phyloP scores from a whole-genome alignment of 805 yeast species.

The Jamesozyma spencerorum region DNA sequence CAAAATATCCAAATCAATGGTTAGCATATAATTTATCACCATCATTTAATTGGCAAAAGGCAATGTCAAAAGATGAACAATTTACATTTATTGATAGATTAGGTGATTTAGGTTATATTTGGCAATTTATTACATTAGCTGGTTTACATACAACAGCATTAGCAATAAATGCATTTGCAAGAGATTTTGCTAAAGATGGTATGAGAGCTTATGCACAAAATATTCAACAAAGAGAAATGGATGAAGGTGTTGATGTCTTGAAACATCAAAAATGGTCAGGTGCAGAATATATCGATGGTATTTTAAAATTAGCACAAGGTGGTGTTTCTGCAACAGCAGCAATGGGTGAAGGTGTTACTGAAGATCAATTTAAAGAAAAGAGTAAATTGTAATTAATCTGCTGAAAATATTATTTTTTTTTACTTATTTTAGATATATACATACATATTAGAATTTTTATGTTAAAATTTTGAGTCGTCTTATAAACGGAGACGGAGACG shows the following conservation, averaged over 20 bases:
- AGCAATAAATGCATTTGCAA: slow-evolving; percentile 77
- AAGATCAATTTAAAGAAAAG: slow-evolving; percentile 69
- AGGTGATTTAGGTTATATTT: slow-evolving; percentile 81
- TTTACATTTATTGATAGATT: slow-evolving; percentile 82
- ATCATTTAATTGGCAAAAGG: slow-evolving; percentile 94
- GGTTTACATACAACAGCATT: slow-evolving; percentile 94
- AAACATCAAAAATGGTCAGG: slow-evolving; percentile 99
- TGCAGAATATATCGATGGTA: slow-evolving; percentile 88
- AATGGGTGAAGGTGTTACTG: slow-evolving; percentile 98
- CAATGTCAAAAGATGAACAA: slow-evolving; percentile 81
- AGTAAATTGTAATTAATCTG: slow-evolving; percentile 12
- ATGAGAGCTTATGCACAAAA: slow-evolving; percentile 92
- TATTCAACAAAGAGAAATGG: slow-evolving; percentile 83
- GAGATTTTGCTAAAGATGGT: slow-evolving; percentile 69
- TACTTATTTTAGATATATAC: no score
- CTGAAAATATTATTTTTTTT: neutral
- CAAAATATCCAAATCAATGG: slow-evolving; percentile 83
- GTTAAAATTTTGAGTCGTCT: no score
- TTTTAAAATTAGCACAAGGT: slow-evolving; percentile 84
- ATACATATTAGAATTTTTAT: no score
- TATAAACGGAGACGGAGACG: no score
- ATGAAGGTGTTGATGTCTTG: slow-evolving; percentile 83
- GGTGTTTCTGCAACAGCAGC: slow-evolving; percentile 95
- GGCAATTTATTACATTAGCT: slow-evolving; percentile 97
- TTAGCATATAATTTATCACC: slow-evolving; percentile 94